Evolutionary conservation across 2,329 filamentous ascomycete genomes (phyloP), one percentile per base, ranked within the genome.

Genomic region (Diplocarpon rosae): DNA sequence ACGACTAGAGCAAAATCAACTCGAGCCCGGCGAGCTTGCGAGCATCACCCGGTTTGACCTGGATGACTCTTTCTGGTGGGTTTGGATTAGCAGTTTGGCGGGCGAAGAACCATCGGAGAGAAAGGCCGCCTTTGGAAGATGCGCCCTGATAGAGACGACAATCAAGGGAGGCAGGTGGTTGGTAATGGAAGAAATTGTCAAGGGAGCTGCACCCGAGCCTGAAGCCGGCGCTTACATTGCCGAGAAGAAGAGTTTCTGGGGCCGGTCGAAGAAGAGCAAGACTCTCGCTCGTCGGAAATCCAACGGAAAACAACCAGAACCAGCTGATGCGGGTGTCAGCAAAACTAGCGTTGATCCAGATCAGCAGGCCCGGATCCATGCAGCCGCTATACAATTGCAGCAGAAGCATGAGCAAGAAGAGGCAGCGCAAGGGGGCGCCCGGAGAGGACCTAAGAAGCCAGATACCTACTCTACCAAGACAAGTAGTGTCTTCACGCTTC

Each of bases 11-110:
- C 73, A 72, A 12, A 78, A 85, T 43, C 66, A 66, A 17, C 70
- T 95, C 0, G 88, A 95, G 52, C 92, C 90, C 0, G 92, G 88
- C 41, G 92, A 98, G 70, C 73, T 98, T 46, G 92, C 92, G 27
- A 96, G 88, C 61, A 95, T 98, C 59, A 84, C 77, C 17, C 75
- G 75, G 31, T 76, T 96, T 46, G 82, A 92, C 51, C 71, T 98
- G 5, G 92, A 98, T 56, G 90, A 96, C 62, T 83, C 88, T 1
- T 98, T 98, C 64, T 98, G 92, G 92, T 96, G 92, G 90, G 92
- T 96, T 3, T 98, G 92, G 92, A 96, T 98, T 73, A 93, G 80
- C 56, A 96, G 90, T 70, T 69, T 98, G 58, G 88, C 90, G 1
- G 84, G 80, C 0, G 92, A 98, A 59, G 92, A 98, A 66, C 85